Conservation (phyloP, 1,284 basidiomycete genomes). For the Athelia psychrophila region DNA sequence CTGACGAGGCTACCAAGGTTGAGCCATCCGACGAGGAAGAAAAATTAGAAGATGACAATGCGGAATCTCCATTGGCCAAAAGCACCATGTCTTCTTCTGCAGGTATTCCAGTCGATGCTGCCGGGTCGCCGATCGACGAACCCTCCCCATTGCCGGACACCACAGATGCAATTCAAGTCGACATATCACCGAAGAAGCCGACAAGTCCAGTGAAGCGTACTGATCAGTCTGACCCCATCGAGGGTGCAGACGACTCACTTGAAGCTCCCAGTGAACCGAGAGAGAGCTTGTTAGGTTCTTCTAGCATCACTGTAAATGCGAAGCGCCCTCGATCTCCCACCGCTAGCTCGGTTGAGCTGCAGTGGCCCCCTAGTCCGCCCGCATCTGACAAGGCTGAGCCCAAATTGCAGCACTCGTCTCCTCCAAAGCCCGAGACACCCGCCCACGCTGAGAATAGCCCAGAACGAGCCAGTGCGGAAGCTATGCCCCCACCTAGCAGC, state of each 20-base stretch:
- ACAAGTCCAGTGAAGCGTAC: conserved; percentile 5
- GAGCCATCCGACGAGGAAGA: neutral
- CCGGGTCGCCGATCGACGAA: neutral
- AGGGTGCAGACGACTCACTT: conserved; percentile 26
- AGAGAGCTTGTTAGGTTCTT: too few relatives aligned
- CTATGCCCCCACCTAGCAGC: neutral
- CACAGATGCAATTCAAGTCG: conserved; percentile 4
- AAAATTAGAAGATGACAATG: too few relatives aligned
- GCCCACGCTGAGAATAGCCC: neutral
- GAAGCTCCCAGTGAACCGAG: neutral
- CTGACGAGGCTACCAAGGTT: neutral
- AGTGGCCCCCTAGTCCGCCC: too few relatives aligned
- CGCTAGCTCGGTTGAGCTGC: conserved; percentile 14
- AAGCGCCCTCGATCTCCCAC: conserved; percentile 26
- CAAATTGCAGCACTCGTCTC: neutral
- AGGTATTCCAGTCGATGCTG: too few relatives aligned
- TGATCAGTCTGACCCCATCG: conserved; percentile 29
- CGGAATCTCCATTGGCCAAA: neutral
- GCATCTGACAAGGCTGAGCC: neutral
- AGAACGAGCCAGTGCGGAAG: conserved; percentile 6
- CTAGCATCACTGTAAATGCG: too few relatives aligned
- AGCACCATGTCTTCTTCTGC: too few relatives aligned
- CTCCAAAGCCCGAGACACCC: neutral
- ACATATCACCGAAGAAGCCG: conserved; percentile 11
- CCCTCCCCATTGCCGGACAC: neutral